These are phyloP conservation scores for Fusarium denticulatum DNA, from an alignment of 2,329 filamentous ascomycete species.

Conservation along the genomic window DNA sequence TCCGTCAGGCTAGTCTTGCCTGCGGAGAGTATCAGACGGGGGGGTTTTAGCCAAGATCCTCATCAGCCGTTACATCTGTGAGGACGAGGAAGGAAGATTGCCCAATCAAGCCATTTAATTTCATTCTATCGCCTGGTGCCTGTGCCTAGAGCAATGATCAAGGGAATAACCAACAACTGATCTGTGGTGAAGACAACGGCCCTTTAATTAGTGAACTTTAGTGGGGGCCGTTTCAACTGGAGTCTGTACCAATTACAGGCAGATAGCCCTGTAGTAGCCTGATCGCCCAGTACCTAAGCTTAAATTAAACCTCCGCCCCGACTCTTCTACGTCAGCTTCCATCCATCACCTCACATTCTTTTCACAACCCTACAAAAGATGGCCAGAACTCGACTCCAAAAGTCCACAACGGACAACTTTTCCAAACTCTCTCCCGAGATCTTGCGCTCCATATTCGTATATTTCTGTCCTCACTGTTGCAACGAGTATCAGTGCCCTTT, in stretches of 20 bases:
- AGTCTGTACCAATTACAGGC: neutral
- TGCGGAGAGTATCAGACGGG: too few species aligned
- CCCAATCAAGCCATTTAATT: neutral
- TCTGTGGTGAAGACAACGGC: neutral
- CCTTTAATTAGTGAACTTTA: neutral
- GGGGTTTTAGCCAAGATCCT: too few species aligned
- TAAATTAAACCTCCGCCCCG: neutral
- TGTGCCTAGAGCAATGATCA: neutral
- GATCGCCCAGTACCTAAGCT: neutral
- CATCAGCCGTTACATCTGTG: too few species aligned
- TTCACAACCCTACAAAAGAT: neutral
- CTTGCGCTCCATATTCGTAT: neutral
- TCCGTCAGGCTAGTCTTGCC: too few species aligned
- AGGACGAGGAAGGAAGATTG: neutral
- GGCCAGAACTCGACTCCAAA: neutral
- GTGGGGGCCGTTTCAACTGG: neutral
- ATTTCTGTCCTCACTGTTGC: constrained; percentile 9
- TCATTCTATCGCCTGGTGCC: neutral
- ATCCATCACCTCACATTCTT: neutral
- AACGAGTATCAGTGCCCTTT: neutral
- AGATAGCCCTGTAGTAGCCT: neutral
- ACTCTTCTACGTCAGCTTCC: neutral
- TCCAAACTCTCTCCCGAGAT: neutral
- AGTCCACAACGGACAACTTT: neutral
- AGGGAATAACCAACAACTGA: neutral